Percentiles rank a stretch among this genome's conserved stretches.
Evolutionary conservation across 2,329 filamentous ascomycete genomes (phyloP).

Genomic region (Nigrograna mackinnonii): DNA sequence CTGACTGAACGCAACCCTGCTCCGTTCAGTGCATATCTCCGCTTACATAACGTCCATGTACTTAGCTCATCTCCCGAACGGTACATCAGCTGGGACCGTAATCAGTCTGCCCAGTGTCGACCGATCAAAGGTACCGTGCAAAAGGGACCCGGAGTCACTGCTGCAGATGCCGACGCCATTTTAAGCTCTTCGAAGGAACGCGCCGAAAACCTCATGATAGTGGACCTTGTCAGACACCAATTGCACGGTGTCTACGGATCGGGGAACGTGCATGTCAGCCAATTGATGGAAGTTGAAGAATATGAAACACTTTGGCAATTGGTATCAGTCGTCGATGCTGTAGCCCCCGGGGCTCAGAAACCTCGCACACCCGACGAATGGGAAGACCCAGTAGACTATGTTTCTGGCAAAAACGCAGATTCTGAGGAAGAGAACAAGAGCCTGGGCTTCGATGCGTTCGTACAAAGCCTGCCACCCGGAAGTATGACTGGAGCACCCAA

Average conservation of each 20-base stretch:
- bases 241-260: conserved; percentile 82
- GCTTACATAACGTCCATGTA: conserved; percentile 66
- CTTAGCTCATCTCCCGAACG: conserved; percentile 87
- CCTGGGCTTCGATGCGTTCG: conserved; percentile 75
- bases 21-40: conserved; percentile 82
- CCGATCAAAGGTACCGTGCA: conserved; percentile 98
- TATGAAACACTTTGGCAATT: conserved; percentile 92
- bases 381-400: conserved; percentile 30
- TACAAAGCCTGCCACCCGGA: conserved; percentile 79
- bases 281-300: conserved; percentile 85
- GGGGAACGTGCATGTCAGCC: conserved; percentile 72
- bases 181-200: conserved; percentile 85
- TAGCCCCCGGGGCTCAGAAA: conserved; percentile 25
- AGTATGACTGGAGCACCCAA: conserved; percentile 98
- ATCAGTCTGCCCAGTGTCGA: conserved; percentile 73
- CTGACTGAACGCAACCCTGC: conserved; percentile 76
- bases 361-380: conserved; percentile 31
- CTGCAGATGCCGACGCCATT: conserved; percentile 72
- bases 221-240: conserved; percentile 93
- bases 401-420: conserved; percentile 15
- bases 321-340: conserved; percentile 81
- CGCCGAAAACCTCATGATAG: conserved; percentile 97
- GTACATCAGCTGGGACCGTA: conserved; percentile 72
- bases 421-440: conserved; percentile 28
- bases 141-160: conserved; percentile 69